Percentiles rank a stretch among this genome's conserved stretches.
These are phyloP conservation scores for Yamagishiella unicocca DNA, from an alignment of 139 green algal species.

Conservation along the genomic window DNA sequence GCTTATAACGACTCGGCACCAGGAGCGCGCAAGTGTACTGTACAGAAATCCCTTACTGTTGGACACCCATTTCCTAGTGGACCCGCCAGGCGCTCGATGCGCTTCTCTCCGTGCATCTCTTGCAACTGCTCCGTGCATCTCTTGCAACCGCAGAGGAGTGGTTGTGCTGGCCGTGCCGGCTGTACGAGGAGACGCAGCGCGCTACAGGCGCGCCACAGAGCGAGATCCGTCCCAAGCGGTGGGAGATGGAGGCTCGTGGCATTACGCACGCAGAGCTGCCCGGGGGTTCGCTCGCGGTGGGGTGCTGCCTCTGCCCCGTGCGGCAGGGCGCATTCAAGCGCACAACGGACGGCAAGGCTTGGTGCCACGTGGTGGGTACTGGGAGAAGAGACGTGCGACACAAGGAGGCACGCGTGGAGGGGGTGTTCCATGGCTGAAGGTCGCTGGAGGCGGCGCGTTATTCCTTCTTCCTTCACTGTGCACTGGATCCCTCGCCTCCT, in stretches of 20 bases:
- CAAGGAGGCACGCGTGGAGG: background rate
- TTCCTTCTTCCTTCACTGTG: no score
- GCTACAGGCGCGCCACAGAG: conserved; percentile 64
- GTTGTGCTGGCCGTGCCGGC: conserved; percentile 92
- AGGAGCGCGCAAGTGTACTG: no score
- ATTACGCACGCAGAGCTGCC: conserved; percentile 52
- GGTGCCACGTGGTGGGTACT: conserved; percentile 78
- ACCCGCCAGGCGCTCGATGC: no score
- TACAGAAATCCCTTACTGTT: no score
- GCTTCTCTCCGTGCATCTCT: no score
- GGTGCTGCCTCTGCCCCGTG: conserved; percentile 89
- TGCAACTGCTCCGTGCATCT: no score
- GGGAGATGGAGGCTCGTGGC: conserved; percentile 58
- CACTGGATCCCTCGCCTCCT: no score
- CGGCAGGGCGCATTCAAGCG: conserved; percentile 87
- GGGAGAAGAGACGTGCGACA: no score
- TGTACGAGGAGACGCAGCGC: conserved; percentile 75
- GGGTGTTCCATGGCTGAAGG: background rate
- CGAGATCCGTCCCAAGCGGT: conserved; percentile 81
- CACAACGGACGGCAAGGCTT: conserved; percentile 63
- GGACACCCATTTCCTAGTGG: no score
- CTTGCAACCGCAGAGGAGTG: conserved; percentile 78
- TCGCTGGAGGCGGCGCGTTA: no score
- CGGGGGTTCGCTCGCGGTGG: conserved; percentile 70
- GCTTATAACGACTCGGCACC: no score